phyloP scores from a whole-genome alignment of 768 basidiomycete species.

The Baorangia bicolor region DNA sequence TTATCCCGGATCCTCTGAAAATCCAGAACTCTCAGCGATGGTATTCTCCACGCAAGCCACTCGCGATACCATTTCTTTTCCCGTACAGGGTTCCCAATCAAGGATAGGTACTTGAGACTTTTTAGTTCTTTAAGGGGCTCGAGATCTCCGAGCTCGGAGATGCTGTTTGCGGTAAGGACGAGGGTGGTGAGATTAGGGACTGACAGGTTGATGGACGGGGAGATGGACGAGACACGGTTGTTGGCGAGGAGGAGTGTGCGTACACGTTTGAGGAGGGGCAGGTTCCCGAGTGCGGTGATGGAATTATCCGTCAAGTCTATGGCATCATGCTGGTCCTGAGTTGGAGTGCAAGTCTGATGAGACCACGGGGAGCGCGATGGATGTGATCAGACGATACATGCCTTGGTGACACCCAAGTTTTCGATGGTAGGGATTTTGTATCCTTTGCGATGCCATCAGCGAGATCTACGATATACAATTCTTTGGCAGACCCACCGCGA shows the following conservation, averaged over 20 bases:
- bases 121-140: conserved; percentile 78
- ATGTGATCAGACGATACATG: conserved; percentile 36
- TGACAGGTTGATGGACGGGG: conserved; percentile 77
- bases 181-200: conserved; percentile 82
- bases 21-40: conserved; percentile 87
- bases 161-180: conserved; percentile 79
- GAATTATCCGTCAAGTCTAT: conserved; percentile 95
- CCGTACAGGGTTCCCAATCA: conserved; percentile 80
- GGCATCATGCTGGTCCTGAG: conserved; percentile 88
- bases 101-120: conserved; percentile 69
- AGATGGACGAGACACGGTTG: conserved; percentile 84
- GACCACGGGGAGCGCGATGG: conserved; percentile 9
- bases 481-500: conserved; percentile 55
- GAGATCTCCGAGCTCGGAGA: conserved; percentile 79
- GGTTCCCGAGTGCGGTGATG: conserved; percentile 75
- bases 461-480: conserved; percentile 1
- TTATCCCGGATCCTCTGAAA: conserved; percentile 94
- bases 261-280: conserved; percentile 84
- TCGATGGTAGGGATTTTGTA: conserved; percentile 95
- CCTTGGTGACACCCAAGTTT: conserved; percentile 92
- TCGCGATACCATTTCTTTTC: conserved; percentile 97
- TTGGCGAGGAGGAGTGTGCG: conserved; percentile 84
- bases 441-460: conserved; percentile 47
- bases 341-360: conserved; percentile 12
- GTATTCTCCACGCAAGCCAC: conserved; percentile 90